Base-by-base conservation (phyloP, 202 grass and related monocot genomes). In the Carex arenaria region DNA sequence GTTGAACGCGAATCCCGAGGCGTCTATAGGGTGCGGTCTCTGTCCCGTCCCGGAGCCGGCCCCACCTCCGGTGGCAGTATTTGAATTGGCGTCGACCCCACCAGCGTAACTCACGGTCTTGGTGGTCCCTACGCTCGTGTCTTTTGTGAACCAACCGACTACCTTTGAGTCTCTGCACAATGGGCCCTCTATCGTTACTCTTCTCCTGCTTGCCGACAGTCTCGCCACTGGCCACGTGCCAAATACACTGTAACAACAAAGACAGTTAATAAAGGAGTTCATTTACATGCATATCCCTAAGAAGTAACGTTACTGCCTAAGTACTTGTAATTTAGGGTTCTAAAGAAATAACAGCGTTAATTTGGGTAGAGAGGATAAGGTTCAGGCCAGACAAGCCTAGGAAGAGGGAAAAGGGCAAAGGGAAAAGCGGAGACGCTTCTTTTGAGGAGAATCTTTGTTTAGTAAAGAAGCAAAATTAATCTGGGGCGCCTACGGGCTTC, bases 191-290 rank as follows among this genome's bases (percentile, higher is more conserved):
- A 99, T 87, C n/a, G 88, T 67, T 55, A 96, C 89, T 30, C 82
- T 90, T 85, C 75, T 89, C 84, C 88, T 88, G 1, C 85, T 86
- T 20, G 42, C 91, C 1, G 90, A 89, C 81, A 99, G 85, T 63
- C 81, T 96, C 53, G 91, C 96, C 61, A 96, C 93, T 5, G 93
- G 96, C 96, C 96, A 99, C 69, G 91, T 99, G 18, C 96, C 96
- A 72, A 95, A 99, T 13, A 82, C 91, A 86, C 93, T 99, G 93
- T 12, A 81, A 62, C 40, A 88, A 84, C 55, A 32, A 84, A 31
- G 19, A 19, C 52, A 79, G 13, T 82, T 52, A 34, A 20, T 86
- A 81, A 69, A 45, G n/a, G 6, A 63, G 4, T 34, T 26, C 42
- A 23, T 31, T 69, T 57, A n/a, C 52, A 57, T 43, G 64, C 64